Base-by-base conservation (phyloP, 2,329 filamentous ascomycete species). In the Aspergillus spinulosporus region DNA sequence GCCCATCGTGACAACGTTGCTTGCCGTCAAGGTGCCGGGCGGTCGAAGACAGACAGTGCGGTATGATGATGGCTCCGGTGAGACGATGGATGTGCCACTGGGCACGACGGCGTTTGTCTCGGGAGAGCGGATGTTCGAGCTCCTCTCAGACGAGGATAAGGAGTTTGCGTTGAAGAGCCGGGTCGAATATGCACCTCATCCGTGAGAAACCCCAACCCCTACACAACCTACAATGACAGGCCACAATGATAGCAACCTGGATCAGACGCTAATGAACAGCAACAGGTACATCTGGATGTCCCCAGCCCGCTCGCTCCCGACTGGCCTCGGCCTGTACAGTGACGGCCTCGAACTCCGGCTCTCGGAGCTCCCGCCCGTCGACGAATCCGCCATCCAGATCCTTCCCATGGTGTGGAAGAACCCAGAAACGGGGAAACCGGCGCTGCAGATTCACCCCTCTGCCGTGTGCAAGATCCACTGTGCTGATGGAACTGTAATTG, bases 301-400 rank as follows among this genome's bases (percentile, higher is more conserved):
- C 57, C 70, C 78, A 28, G 87, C 88, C 46, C 84, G 83, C 64
- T 86, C 87, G 39, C 83, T 83, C n/a, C 77, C 87, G 5, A 84
- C 85, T 50, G 89, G 89, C 0, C 81, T 92, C 0, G 89, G 89
- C 14, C 74, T 92, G 55, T 76, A 88, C 26, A 87, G 85, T 0
- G 84, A 90, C 21, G 21, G 21, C 21, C 21, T 21, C 21, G 21
- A 21, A 21, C 21, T 21, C 21, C 21, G 21, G 21, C 21, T 21
- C 21, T 21, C 21, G 21, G 21, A 21, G 21, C 21, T 21, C 21
- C 21, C 21, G 21, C 21, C 21, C 21, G 21, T 21, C 36, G 4
- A 12, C 4, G 36, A 39, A 39, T 12, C 12, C 4, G 12, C 12
- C 36, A 11, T n/a, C 36, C 36, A 5, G 6, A 34, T 44, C 39